These are phyloP conservation scores for Fomitopsis pinicola DNA, from an alignment of 1,284 basidiomycete species.

Conservation along the genomic window DNA sequence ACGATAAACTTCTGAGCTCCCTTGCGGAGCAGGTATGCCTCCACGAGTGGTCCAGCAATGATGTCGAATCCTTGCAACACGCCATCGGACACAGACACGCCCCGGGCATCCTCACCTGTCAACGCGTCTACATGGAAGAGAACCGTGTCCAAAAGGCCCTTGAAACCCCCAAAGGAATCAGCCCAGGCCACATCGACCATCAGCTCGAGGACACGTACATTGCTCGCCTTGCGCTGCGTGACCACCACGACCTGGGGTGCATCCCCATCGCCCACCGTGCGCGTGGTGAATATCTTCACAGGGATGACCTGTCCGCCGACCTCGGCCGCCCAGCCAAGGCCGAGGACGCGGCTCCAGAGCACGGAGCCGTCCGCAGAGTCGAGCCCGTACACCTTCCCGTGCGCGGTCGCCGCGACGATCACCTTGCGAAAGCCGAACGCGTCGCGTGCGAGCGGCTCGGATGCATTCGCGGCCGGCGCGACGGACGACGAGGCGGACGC, in stretches of 20 bases:
- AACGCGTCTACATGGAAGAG: conserved; percentile 77
- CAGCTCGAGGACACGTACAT: conserved; percentile 38
- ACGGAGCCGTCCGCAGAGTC: conserved; percentile 76
- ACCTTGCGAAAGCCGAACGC: conserved; percentile 88
- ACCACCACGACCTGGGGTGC: conserved; percentile 59
- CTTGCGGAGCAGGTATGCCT: conserved; percentile 50
- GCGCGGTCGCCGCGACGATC: conserved; percentile 66
- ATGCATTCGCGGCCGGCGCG: conserved; percentile 34
- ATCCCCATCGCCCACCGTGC: conserved; percentile 44
- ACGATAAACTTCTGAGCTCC: conserved; percentile 45
- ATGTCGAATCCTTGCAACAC: conserved; percentile 55
- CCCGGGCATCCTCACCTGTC: conserved; percentile 58
- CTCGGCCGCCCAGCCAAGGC: conserved; percentile 57
- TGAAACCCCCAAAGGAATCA: not conserved
- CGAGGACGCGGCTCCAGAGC: conserved; percentile 73
- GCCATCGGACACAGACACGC: conserved; percentile 23
- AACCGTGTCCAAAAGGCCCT: conserved; percentile 65
- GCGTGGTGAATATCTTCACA: conserved; percentile 52
- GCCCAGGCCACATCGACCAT: not conserved
- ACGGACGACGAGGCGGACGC: conserved; percentile 39
- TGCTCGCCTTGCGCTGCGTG: conserved; percentile 53
- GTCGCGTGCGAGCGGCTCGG: conserved; percentile 56
- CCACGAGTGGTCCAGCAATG: conserved; percentile 53
- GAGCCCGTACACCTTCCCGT: conserved; percentile 80
- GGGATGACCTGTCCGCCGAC: conserved; percentile 52